These are phyloP conservation scores for Thinopyrum obtusiflorum DNA, from an alignment of 202 grass and related monocot genomes.

Conservation along the genomic window DNA sequence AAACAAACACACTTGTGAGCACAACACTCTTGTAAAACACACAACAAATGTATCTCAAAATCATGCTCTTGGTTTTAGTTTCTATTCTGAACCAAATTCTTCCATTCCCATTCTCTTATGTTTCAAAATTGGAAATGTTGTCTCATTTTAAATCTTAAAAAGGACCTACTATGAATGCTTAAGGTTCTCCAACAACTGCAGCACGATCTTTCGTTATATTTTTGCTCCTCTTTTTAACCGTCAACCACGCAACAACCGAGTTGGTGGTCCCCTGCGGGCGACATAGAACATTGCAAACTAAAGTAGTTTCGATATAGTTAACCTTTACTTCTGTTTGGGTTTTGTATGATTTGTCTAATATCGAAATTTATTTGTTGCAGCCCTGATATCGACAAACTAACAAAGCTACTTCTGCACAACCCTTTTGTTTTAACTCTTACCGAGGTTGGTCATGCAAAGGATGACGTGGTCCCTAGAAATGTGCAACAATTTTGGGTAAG, in stretches of 20 bases:
- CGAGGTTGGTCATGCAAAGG: conserved; percentile 61
- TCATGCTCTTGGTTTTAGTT: background rate
- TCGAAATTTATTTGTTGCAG: conserved; percentile 37
- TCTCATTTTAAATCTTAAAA: background rate
- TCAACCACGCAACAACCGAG: background rate
- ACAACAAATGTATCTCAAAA: background rate
- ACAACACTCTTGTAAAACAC: background rate
- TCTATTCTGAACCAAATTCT: background rate
- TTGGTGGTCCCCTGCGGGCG: background rate
- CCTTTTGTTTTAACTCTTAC: conserved; percentile 80
- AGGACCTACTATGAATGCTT: background rate
- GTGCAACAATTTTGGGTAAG: conserved; percentile 86
- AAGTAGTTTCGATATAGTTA: conserved; percentile 22
- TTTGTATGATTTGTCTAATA: conserved; percentile 26
- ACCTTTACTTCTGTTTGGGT: conserved; percentile 10
- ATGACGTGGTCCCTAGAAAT: conserved; percentile 78
- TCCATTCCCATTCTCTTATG: background rate
- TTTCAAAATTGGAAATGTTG: background rate
- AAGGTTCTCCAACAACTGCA: background rate
- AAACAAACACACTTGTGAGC: background rate
- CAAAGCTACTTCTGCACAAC: conserved; percentile 91
- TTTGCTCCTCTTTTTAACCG: background rate
- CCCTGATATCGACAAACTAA: conserved; percentile 81
- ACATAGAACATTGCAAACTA: background rate
- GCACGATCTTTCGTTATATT: background rate